These are phyloP conservation scores for Amesomyces nigricolor DNA, from an alignment of 2,329 filamentous ascomycete genomes.

Conservation along the genomic window DNA sequence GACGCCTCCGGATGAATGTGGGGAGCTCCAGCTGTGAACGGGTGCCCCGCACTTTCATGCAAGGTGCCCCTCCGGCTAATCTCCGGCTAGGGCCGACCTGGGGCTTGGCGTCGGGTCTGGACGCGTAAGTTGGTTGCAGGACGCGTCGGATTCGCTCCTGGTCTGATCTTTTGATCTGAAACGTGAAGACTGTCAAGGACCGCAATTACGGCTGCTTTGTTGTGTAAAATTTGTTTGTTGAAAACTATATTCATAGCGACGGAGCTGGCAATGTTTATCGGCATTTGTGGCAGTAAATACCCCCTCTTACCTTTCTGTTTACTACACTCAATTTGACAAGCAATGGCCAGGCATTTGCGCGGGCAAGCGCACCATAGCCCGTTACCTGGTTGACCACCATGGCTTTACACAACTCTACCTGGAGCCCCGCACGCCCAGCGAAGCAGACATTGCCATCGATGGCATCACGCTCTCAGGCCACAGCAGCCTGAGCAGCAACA, in stretches of 20 bases:
- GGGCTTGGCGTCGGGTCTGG: neutral
- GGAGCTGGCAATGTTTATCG: slow-evolving; percentile 59
- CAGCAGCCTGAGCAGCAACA: neutral
- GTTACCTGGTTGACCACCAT: slow-evolving; percentile 80
- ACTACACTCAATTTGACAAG: slow-evolving; percentile 11
- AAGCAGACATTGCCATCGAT: neutral
- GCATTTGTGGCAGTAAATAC: slow-evolving; percentile 62
- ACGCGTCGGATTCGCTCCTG: slow-evolving; percentile 15
- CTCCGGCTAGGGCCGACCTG: slow-evolving; percentile 9
- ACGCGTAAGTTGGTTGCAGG: slow-evolving; percentile 21
- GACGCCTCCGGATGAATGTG: neutral
- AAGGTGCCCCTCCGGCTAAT: slow-evolving; percentile 23
- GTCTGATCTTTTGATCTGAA: neutral
- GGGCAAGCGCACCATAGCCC: slow-evolving; percentile 83
- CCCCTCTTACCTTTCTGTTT: slow-evolving; percentile 8
- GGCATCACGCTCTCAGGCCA: neutral
- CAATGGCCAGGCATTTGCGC: slow-evolving; percentile 70
- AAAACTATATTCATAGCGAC: neutral
- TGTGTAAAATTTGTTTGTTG: neutral
- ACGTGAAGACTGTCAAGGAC: neutral
- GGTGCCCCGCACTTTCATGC: slow-evolving; percentile 6
- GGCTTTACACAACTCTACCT: slow-evolving; percentile 72
- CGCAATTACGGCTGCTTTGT: neutral
- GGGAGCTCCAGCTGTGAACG: slow-evolving; percentile 9
- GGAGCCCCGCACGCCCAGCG: slow-evolving; percentile 14